Conservation (phyloP, 2,329 filamentous ascomycete genomes). For the Rhexocercosporidium sp. region DNA sequence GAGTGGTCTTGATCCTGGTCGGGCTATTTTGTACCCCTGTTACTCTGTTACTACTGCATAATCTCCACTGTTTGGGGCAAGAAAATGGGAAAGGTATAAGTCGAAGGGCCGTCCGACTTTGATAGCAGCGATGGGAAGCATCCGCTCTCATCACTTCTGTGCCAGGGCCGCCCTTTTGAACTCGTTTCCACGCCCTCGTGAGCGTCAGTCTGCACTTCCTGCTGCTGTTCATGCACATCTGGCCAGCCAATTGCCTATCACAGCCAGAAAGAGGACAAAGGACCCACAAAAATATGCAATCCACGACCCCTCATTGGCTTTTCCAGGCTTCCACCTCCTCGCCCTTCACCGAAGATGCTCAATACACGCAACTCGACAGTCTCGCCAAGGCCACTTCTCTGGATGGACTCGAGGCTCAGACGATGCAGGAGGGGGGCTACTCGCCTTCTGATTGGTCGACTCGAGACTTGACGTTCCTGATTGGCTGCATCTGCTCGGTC, state of each 20-base stretch:
- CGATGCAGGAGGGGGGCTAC: neutral
- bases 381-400: slow-evolving; percentile 18
- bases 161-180: slow-evolving; percentile 5
- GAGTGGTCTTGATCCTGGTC: slow-evolving; percentile 25
- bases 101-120: slow-evolving; percentile 7
- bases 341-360: slow-evolving; percentile 25
- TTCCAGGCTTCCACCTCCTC: slow-evolving; percentile 11
- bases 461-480: neutral
- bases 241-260: slow-evolving; percentile 19
- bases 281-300: slow-evolving; percentile 18
- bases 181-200: slow-evolving; percentile 9
- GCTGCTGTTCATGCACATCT: slow-evolving; percentile 19
- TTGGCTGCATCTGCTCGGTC: slow-evolving; percentile 8
- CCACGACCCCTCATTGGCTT: slow-evolving; percentile 30
- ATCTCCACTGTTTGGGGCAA: slow-evolving; percentile 29
- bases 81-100: slow-evolving; percentile 26
- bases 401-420: neutral
- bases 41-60: slow-evolving; percentile 24
- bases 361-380: slow-evolving; percentile 15
- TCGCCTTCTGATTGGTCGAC: neutral
- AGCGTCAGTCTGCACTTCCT: slow-evolving; percentile 5
- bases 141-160: slow-evolving; percentile 10
- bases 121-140: neutral
- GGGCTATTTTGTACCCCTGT: slow-evolving; percentile 25
- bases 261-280: slow-evolving; percentile 6